Conservation (phyloP, 1,139 yeast species). For the Magnusiomyces magnusii region DNA sequence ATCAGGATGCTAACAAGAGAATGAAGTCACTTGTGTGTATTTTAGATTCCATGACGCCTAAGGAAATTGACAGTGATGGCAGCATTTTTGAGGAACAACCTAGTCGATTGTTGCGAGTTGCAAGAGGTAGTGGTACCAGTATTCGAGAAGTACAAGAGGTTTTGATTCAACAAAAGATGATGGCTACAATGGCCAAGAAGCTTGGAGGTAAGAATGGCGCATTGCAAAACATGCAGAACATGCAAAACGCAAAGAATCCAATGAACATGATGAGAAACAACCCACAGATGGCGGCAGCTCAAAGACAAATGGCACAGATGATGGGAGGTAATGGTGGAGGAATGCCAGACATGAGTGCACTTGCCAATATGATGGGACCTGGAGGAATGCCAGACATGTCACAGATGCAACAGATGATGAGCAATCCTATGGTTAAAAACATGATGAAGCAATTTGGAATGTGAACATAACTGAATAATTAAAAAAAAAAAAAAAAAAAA, state of each 20-base stretch:
- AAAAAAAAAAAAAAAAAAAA: too few relatives aligned
- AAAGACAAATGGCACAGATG: constrained; percentile 34
- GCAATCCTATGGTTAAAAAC: constrained; percentile 67
- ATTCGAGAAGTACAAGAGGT: constrained; percentile 93
- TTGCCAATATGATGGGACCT: constrained; percentile 42
- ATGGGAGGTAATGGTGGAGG: constrained; percentile 32
- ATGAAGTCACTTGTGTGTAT: constrained; percentile 86
- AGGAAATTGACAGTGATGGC: constrained; percentile 90
- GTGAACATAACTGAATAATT: constrained; percentile 4
- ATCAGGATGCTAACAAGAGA: constrained; percentile 77
- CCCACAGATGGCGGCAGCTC: constrained; percentile 35
- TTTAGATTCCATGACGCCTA: constrained; percentile 93
- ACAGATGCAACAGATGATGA: constrained; percentile 37
- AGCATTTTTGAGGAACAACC: constrained; percentile 74
- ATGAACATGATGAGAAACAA: constrained; percentile 21
- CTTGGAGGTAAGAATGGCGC: constrained; percentile 48
- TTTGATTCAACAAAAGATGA: constrained; percentile 84
- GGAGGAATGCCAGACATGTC: constrained; percentile 42
- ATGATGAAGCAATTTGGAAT: constrained; percentile 72
- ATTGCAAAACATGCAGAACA: constrained; percentile 35
- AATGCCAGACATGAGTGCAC: constrained; percentile 35
- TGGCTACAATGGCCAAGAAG: constrained; percentile 86
- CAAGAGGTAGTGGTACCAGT: constrained; percentile 93
- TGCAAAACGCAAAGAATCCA: constrained; percentile 22
- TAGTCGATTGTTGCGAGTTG: constrained; percentile 78